phyloP scores from a whole-genome alignment of 176 grass and related monocot genomes.

The Alopecurus myosuroides region DNA sequence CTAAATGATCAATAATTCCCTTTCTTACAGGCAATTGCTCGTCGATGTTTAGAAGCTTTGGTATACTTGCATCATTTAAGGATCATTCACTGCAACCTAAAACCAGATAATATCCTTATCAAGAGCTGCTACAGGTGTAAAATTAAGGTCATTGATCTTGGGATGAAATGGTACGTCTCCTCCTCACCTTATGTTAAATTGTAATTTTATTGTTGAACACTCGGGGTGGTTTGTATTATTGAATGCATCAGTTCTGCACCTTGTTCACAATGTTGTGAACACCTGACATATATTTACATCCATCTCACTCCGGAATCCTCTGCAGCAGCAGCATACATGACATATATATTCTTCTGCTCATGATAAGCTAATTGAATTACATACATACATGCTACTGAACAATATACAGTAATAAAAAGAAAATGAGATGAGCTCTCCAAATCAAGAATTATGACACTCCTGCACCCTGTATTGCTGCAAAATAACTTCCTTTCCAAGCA shows the following conservation, averaged over 20 bases:
- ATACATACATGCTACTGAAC: too few species aligned
- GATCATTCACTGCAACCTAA: slow-evolving; percentile 90
- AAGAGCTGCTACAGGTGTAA: slow-evolving; percentile 97
- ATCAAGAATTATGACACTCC: too few species aligned
- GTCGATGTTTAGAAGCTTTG: slow-evolving; percentile 84
- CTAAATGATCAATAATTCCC: not conserved
- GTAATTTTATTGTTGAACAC: slow-evolving; percentile 5
- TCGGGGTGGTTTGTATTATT: not conserved
- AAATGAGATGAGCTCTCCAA: too few species aligned
- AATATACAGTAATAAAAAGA: too few species aligned
- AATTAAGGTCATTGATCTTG: slow-evolving; percentile 90
- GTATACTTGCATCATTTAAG: slow-evolving; percentile 78
- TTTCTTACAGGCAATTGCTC: slow-evolving; percentile 66
- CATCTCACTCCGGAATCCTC: slow-evolving; percentile 1
- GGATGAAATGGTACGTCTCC: slow-evolving; percentile 16
- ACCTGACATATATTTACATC: slow-evolving; percentile 32
- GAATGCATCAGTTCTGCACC: slow-evolving; percentile 9
- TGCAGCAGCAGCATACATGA: not conserved
- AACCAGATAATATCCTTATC: slow-evolving; percentile 95
- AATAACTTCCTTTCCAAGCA: too few species aligned
- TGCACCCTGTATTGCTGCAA: too few species aligned
- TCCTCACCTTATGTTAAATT: not conserved
- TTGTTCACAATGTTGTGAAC: not conserved
- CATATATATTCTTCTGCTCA: not conserved
- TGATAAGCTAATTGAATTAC: not conserved